Conservation (phyloP, 2,329 filamentous ascomycete genomes). For the Setomelanomma holmii region DNA sequence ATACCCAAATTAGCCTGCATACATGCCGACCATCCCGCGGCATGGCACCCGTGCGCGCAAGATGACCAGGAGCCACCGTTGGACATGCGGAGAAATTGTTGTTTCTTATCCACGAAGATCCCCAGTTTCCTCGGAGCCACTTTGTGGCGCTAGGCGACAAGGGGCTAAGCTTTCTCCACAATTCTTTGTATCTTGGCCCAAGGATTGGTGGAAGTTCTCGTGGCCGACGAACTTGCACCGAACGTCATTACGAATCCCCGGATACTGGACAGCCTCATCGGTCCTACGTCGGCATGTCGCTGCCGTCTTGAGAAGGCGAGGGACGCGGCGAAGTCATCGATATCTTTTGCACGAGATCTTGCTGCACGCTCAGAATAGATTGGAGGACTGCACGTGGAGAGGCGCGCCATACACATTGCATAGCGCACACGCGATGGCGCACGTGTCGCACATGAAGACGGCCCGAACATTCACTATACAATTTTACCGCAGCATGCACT, state of each 20-base stretch:
- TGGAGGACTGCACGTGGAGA: no score
- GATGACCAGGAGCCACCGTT: background rate
- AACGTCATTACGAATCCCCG: background rate
- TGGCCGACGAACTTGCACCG: slow-evolving; percentile 6
- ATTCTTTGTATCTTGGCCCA: slow-evolving; percentile 10
- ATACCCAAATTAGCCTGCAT: slow-evolving; percentile 18
- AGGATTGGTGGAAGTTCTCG: slow-evolving; percentile 34
- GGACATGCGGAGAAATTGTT: slow-evolving; percentile 23
- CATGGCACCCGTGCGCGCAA: slow-evolving; percentile 4
- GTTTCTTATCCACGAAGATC: slow-evolving; percentile 15
- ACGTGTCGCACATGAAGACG: no score
- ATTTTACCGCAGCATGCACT: no score
- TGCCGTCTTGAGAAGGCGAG: no score
- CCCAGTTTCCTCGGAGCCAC: slow-evolving; percentile 18
- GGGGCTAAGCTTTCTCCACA: slow-evolving; percentile 21
- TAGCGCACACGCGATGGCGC: no score
- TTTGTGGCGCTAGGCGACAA: slow-evolving; percentile 22
- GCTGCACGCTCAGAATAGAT: no score
- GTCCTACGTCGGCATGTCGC: no score
- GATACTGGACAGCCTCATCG: background rate
- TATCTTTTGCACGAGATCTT: no score
- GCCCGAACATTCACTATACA: no score
- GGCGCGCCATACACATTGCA: no score
- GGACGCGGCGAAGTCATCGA: no score
- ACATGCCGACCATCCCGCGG: slow-evolving; percentile 12